Evolutionary conservation across 345 rosid genomes (phyloP), one percentile per base, ranked within the genome.

Genomic region (Gossypium thurberi): DNA sequence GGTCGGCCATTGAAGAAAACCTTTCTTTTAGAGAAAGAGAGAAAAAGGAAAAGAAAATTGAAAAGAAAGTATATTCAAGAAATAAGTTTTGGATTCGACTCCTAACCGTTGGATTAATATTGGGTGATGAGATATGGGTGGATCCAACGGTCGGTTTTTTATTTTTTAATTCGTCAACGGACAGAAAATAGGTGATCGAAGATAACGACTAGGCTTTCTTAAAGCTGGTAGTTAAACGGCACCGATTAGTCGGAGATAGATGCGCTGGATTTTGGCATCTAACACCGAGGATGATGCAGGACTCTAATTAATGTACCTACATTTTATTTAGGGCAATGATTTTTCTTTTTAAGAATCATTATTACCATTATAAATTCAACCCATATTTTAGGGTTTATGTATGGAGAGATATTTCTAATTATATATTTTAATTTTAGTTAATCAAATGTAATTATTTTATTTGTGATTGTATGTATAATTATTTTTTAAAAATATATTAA

Each of bases 1-100:
- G 75, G 83, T 70, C 84, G 83, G 86, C 75, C 89, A 84, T 85
- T 84, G 28, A 56, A 55, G 59, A 20, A 1, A 1, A 40, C 7
- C 4, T 2, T 67, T 44, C 25, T 63, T 44, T 25, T 53, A n/a
- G 62, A 18, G 70, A 50, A 2, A 1, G 21, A 21, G 50, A 43
- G 46, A 65, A 6, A 37, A 13, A 67, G 53, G 23, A 8, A 13
- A 55, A 4, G 33, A 7, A 33, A 3, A 10, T 1, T 5, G 9
- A 6, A 44, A 10, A 12, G 48, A 14, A 3, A 46, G 67, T 43
- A 59, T 72, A 10, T 4, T 53, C 47, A 33, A 68, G 43, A 68
- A 50, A 68, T 42, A 71, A 40, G 18, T 58, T 58, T 58, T 47
- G 55, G 43, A 58, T 43, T 58, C 8, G 17, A 11, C 8, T 71